These are phyloP conservation scores for Cryptomeria japonica DNA, from an alignment of 75 land plant genomes.

Conservation along the genomic window DNA sequence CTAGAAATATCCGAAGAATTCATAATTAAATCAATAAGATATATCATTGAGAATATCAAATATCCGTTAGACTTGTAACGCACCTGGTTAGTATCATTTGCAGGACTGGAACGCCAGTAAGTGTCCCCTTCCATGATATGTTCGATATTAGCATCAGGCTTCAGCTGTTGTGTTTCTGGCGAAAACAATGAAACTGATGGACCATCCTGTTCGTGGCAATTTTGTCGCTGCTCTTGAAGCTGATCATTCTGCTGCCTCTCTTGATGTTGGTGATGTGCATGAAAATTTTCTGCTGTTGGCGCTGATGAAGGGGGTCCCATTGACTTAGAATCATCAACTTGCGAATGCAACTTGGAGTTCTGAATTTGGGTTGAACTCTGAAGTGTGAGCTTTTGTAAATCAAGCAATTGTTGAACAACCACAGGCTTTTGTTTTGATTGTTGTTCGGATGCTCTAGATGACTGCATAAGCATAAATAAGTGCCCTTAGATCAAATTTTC, in stretches of 20 bases:
- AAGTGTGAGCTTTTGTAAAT: conserved; percentile 13
- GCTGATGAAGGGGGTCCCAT: neutral
- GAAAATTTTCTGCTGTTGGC: neutral
- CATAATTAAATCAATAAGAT: neutral
- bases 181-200: neutral
- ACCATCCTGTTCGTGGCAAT: neutral
- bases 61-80: neutral
- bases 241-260: conserved; percentile 14
- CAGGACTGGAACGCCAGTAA: conserved; percentile 22
- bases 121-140: conserved; percentile 11
- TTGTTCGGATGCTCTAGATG: neutral
- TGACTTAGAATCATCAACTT: neutral
- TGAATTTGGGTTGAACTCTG: conserved; percentile 1
- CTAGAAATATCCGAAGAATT: neutral
- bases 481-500: neutral
- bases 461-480: neutral
- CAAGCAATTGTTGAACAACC: conserved; percentile 23
- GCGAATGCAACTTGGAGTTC: neutral
- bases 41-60: neutral
- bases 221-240: conserved; percentile 12
- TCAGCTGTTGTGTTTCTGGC: conserved; percentile 4
- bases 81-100: conserved; percentile 27
- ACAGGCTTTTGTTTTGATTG: conserved; percentile 4
- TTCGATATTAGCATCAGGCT: conserved; percentile 11
- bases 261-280: neutral